Conservation (phyloP, 805 yeast species). For the Cyberlindnera americana region DNA sequence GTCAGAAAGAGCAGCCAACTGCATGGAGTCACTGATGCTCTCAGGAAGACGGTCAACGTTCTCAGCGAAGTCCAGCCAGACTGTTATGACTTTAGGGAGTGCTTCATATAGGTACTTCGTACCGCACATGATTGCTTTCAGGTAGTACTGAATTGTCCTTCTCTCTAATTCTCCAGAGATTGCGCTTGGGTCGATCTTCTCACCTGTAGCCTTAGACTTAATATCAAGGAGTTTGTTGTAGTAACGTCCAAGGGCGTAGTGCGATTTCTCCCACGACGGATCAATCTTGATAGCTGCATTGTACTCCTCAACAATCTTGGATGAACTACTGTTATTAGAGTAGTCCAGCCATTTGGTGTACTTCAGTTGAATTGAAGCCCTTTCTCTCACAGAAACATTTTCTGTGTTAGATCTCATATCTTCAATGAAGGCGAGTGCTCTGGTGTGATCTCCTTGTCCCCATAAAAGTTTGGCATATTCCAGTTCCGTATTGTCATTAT, state of each 20-base stretch:
- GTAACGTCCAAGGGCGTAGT: constrained; percentile 75
- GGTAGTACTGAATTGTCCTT: constrained; percentile 51
- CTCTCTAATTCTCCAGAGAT: constrained; percentile 51
- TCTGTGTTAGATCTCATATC: constrained; percentile 30
- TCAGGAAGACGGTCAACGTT: constrained; percentile 24
- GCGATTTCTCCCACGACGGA: constrained; percentile 70
- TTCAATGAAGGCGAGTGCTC: constrained; percentile 68
- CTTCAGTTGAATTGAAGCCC: constrained; percentile 53
- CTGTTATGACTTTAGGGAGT: constrained; percentile 82
- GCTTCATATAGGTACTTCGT: constrained; percentile 73
- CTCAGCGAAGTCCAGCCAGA: constrained; percentile 79
- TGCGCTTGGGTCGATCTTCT: constrained; percentile 25
- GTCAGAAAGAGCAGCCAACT: constrained; percentile 16
- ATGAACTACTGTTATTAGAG: constrained; percentile 79
- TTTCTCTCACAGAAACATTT: constrained; percentile 25
- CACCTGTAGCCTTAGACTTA: constrained; percentile 34
- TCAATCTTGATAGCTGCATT: constrained; percentile 52
- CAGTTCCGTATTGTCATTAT: constrained; percentile 47
- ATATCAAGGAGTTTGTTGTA: constrained; percentile 75
- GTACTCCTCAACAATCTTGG: constrained; percentile 68
- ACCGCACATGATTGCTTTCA: constrained; percentile 58
- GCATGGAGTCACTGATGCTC: constrained; percentile 16
- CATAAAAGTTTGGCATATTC: constrained; percentile 83
- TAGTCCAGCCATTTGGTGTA: constrained; percentile 87
- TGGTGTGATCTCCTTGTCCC: constrained; percentile 84